phyloP scores from a whole-genome alignment of 805 yeast genomes.

The Starmerella powellii region DNA sequence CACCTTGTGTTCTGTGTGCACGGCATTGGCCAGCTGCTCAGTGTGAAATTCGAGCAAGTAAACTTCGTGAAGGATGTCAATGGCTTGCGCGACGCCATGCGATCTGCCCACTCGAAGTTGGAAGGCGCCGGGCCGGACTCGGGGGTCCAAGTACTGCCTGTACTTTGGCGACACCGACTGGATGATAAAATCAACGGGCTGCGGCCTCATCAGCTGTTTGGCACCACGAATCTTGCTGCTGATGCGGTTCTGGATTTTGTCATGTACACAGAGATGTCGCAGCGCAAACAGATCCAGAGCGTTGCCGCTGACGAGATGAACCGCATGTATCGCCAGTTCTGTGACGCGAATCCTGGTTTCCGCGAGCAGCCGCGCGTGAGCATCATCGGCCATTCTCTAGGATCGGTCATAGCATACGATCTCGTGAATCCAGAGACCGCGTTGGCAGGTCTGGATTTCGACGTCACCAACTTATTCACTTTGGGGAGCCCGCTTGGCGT shows the following conservation, averaged over 20 bases:
- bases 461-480: conserved; percentile 62
- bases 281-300: conserved; percentile 47
- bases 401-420: conserved; percentile 75
- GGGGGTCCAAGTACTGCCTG: conserved; percentile 73
- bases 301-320: conserved; percentile 57
- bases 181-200: conserved; percentile 13
- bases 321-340: conserved; percentile 44
- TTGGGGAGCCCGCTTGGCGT: conserved; percentile 88
- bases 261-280: conserved; percentile 57
- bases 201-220: conserved; percentile 19
- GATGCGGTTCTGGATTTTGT: conserved; percentile 79
- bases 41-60: conserved; percentile 63
- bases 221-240: conserved; percentile 47
- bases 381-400: conserved; percentile 81
- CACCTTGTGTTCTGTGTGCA: conserved; percentile 79
- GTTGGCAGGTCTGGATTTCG: conserved; percentile 44
- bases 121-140: conserved; percentile 20
- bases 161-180: conserved; percentile 69
- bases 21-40: conserved; percentile 87
- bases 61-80: conserved; percentile 80
- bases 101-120: neutral
- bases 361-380: conserved; percentile 58
- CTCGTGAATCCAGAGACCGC: conserved; percentile 34
- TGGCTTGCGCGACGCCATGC: conserved; percentile 32
- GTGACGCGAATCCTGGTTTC: conserved; percentile 54